Base-by-base conservation (phyloP, 179 eudicot genomes). In the Spergularia azorica region DNA sequence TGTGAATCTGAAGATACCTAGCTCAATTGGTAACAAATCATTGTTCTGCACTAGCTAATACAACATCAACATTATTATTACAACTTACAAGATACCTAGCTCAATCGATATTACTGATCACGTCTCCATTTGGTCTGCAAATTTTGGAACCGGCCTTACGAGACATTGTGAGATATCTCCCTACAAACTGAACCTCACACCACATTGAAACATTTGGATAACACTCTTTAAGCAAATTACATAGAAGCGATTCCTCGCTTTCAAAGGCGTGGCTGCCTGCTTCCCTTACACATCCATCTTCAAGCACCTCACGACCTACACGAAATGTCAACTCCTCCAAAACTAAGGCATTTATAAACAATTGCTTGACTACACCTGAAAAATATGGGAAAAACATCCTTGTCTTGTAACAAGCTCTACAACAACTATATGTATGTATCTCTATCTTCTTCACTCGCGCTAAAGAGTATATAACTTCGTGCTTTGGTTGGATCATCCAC, bases 371-470 rank as follows among this genome's bases (percentile, higher is more conserved):
- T 9, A 17, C 11, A 3, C 18, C 71, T 17, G 36, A 67, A 17
- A 46, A 43, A 7, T 46, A 17, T 5, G 9, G 5, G 9, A 0
- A 36, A 36, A 36, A 36, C 8, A 20, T 2, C n/a, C 15, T 67
- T 0, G 9, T 2, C 14, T 1, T 46, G 8, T 36, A 36, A 36
- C 39, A 36, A 3, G 39, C 39, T 3, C 39, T 2, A 36, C 39
- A 36, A 36, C 39, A 36, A 36, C 39, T 0, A 36, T 36, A 67
- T 11, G 57, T 51, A 10, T 18, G 43, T 69, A 69, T 69, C 17
- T 51, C 18, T 26, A 69, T 51, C 20, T 38, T 69, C 72, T 52
- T 69, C 16, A 69, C 41, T 13, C 60, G 60, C 21, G n/a, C 43
- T 9, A 69, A 13, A 4, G 43, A 1, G 56, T 9, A 5, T 6